A percentile compares a stretch with the other conserved stretches of the same genome.
phyloP scores from a whole-genome alignment of 768 basidiomycete species.

The Termitomyces sp. region DNA sequence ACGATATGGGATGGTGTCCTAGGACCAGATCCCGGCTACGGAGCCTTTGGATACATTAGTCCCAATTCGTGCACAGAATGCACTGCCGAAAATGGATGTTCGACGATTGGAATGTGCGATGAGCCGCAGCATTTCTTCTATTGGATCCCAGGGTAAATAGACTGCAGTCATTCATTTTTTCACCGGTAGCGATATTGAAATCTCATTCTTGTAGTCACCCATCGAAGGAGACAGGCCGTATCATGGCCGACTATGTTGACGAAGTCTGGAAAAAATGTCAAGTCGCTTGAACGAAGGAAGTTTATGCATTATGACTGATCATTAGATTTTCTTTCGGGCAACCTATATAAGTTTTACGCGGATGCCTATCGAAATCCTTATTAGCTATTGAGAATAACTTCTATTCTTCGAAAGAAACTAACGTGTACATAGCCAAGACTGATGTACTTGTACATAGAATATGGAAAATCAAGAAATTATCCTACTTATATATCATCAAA shows the following conservation, averaged over 20 bases:
- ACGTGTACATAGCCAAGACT: not conserved
- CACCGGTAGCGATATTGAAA: not conserved
- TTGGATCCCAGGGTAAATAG: constrained; percentile 43
- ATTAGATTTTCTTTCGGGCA: not conserved
- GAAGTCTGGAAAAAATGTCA: constrained; percentile 35
- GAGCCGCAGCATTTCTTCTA: constrained; percentile 51
- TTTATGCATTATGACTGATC: not conserved
- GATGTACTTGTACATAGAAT: not conserved
- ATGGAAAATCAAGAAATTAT: not conserved
- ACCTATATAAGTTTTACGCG: not conserved
- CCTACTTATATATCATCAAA: too few species aligned
- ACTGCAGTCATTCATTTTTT: constrained; percentile 14
- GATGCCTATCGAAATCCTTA: not conserved
- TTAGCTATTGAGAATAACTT: not conserved
- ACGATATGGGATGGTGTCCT: constrained; percentile 50
- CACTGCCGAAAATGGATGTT: constrained; percentile 28
- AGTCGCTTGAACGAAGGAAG: constrained; percentile 7
- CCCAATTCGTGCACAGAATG: constrained; percentile 29
- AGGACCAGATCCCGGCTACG: constrained; percentile 37
- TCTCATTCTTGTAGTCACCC: constrained; percentile 37
- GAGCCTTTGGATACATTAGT: constrained; percentile 47
- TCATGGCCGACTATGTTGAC: constrained; percentile 51
- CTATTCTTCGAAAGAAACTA: not conserved
- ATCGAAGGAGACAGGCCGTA: constrained; percentile 43
- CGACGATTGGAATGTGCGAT: constrained; percentile 29